Evolutionary conservation across 805 yeast genomes (phyloP).

Genomic region (Blastobotrys parvus): DNA sequence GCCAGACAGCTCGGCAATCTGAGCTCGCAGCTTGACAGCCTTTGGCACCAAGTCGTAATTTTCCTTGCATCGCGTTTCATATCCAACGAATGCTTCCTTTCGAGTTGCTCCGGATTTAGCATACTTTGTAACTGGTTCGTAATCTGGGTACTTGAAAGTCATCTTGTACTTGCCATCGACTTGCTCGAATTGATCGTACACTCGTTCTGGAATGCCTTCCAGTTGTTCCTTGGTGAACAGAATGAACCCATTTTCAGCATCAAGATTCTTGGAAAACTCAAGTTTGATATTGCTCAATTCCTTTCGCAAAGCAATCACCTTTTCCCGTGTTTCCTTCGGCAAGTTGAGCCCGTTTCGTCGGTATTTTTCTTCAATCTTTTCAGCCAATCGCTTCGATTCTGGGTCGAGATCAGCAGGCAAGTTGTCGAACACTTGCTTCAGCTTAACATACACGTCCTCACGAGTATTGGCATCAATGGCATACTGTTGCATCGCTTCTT

Average conservation of each 20-base stretch:
- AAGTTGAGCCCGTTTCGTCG: slow-evolving; percentile 64
- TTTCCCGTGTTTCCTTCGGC: slow-evolving; percentile 40
- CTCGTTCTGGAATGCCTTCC: slow-evolving; percentile 64
- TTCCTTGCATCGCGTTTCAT: slow-evolving; percentile 53
- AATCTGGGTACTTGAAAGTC: slow-evolving; percentile 76
- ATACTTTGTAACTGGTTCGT: slow-evolving; percentile 67
- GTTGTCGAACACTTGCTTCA: slow-evolving; percentile 42
- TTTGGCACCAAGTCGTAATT: slow-evolving; percentile 54
- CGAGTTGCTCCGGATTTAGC: slow-evolving; percentile 60
- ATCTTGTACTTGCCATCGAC: slow-evolving; percentile 45
- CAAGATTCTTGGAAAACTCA: slow-evolving; percentile 55
- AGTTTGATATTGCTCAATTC: slow-evolving; percentile 49
- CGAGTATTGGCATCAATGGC: slow-evolving; percentile 59
- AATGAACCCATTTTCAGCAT: slow-evolving; percentile 59
- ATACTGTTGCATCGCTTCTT: slow-evolving; percentile 46
- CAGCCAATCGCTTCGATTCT: slow-evolving; percentile 45
- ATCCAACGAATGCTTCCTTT: slow-evolving; percentile 54
- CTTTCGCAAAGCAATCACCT: slow-evolving; percentile 51
- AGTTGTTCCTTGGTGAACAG: slow-evolving; percentile 57
- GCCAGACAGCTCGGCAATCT: slow-evolving; percentile 57
- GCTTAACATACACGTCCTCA: slow-evolving; percentile 53
- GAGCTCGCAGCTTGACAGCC: slow-evolving; percentile 53
- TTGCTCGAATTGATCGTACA: slow-evolving; percentile 41
- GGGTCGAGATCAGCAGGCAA: slow-evolving; percentile 25
- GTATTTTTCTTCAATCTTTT: slow-evolving; percentile 48